Evolutionary conservation across 2,329 filamentous ascomycete genomes (phyloP).

Genomic region (Aspergillus intermedius): DNA sequence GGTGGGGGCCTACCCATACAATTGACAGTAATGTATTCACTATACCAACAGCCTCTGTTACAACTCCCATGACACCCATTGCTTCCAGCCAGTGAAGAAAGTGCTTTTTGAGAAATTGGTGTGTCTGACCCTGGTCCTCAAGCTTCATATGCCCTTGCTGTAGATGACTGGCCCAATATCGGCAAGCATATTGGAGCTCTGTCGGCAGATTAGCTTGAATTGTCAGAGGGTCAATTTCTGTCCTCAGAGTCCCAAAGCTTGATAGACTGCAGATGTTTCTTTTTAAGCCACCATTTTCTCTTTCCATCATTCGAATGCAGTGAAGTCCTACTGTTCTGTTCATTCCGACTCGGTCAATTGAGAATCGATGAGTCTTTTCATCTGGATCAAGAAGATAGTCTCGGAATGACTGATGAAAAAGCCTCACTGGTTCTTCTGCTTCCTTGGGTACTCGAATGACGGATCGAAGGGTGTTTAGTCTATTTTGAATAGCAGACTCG

Average conservation of each 20-base stretch:
- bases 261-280: conserved; percentile 10
- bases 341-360: no score
- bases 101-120: conserved; percentile 13
- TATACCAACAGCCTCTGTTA: conserved; percentile 10
- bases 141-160: conserved; percentile 6
- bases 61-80: conserved; percentile 12
- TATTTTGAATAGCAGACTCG: no score
- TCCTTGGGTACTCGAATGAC: no score
- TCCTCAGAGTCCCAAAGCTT: conserved; percentile 2
- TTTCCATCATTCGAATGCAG: no score
- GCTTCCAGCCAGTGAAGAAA: conserved; percentile 22
- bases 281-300: no score
- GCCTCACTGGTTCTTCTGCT: no score
- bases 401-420: no score
- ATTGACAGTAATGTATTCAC: conserved; percentile 11
- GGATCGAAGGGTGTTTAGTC: no score
- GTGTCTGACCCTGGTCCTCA: conserved; percentile 3
- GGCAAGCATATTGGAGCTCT: conserved; percentile 20
- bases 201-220: conserved; percentile 12
- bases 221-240: conserved; percentile 5
- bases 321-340: no score
- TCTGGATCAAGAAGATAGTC: no score
- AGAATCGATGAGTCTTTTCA: no score
- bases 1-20: conserved; percentile 4
- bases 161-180: conserved; percentile 21